phyloP scores from a whole-genome alignment of 805 yeast species.

The Danielia oregonensis region DNA sequence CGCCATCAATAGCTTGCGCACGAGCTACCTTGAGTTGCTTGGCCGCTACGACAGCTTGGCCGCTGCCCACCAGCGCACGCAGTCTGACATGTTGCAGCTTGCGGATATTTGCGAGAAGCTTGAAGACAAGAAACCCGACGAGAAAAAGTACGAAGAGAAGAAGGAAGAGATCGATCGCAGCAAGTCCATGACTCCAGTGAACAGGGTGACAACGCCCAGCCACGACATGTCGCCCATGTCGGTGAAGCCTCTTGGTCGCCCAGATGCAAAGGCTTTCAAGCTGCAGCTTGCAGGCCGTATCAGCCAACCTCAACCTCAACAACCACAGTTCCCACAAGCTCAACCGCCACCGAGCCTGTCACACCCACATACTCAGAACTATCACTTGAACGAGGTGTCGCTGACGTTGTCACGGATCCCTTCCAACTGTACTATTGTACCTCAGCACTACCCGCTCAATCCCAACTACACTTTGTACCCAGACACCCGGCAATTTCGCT shows the following conservation, averaged over 20 bases:
- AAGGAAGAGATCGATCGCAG: conserved; percentile 5
- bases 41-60: conserved; percentile 45
- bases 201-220: conserved; percentile 7
- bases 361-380: conserved; percentile 5
- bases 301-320: conserved; percentile 2
- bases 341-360: conserved; percentile 1
- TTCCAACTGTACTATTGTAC: conserved; percentile 24
- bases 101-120: conserved; percentile 43
- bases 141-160: conserved; percentile 3
- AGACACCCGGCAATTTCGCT: conserved; percentile 8
- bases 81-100: conserved; percentile 50
- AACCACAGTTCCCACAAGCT: too few species aligned
- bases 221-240: conserved; percentile 13
- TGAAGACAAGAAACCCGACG: conserved; percentile 3
- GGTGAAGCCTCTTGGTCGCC: conserved; percentile 4
- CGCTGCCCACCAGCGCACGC: conserved; percentile 47
- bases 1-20: conserved; percentile 33
- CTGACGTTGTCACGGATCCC: conserved; percentile 7
- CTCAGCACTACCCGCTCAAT: conserved; percentile 33
- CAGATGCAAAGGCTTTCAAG: conserved; percentile 9
- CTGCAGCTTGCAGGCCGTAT: conserved; percentile 8
- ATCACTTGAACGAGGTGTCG: conserved; percentile 10
- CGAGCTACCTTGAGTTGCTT: conserved; percentile 41
- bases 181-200: conserved; percentile 9
- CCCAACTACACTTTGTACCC: conserved; percentile 31